A percentile compares a stretch with the other conserved stretches of the same genome.
Conservation (phyloP, 2,329 filamentous ascomycete genomes). For the Trichoderma atroviride region DNA sequence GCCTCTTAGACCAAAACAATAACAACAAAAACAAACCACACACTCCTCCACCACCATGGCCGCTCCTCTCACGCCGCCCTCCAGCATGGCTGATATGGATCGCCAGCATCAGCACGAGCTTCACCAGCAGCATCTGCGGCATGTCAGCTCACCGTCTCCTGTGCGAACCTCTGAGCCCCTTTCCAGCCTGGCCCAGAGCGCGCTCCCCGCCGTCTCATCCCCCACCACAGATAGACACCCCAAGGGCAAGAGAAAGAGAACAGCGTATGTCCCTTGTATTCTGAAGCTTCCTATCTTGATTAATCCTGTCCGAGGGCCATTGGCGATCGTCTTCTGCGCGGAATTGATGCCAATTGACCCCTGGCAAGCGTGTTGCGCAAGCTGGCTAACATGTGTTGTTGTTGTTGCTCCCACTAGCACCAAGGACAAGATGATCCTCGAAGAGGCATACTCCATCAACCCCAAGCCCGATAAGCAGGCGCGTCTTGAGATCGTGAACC, state of each 20-base stretch:
- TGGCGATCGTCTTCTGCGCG: conserved; percentile 25
- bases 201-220: conserved; percentile 31
- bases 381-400: conserved; percentile 2
- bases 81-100: conserved; percentile 34
- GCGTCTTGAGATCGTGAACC: conserved; percentile 80
- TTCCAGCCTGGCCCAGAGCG: conserved; percentile 21
- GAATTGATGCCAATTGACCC: not conserved
- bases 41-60: conserved; percentile 30
- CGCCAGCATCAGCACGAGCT: conserved; percentile 24
- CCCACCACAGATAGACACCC: conserved; percentile 50
- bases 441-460: conserved; percentile 81
- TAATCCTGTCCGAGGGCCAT: conserved; percentile 26
- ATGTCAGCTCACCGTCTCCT: conserved; percentile 30
- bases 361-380: not conserved
- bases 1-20: conserved; percentile 21
- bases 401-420: conserved; percentile 54
- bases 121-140: conserved; percentile 15
- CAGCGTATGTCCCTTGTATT: conserved; percentile 54
- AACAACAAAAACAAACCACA: not conserved
- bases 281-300: not conserved
- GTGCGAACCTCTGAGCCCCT: conserved; percentile 29
- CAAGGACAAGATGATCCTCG: conserved; percentile 86
- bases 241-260: conserved; percentile 65
- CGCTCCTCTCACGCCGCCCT: conserved; percentile 31
- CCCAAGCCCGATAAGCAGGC: conserved; percentile 90